A percentile compares a stretch with the other conserved stretches of the same genome.
Evolutionary conservation across 176 grass and related monocot genomes (phyloP).

Genomic region (Elaeis guineensis): DNA sequence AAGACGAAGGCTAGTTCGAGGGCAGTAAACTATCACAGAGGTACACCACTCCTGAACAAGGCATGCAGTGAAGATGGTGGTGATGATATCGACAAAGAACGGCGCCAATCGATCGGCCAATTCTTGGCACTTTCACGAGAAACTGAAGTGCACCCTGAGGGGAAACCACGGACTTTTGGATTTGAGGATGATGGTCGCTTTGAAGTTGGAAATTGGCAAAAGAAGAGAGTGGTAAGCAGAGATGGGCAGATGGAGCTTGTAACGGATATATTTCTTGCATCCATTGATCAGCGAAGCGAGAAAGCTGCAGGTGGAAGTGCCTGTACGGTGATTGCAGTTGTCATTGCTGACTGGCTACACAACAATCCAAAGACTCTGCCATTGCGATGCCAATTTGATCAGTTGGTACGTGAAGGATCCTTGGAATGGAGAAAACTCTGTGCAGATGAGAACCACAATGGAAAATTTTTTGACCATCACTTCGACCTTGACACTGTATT

Average conservation of each 20-base stretch:
- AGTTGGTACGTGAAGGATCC: constrained; percentile 72
- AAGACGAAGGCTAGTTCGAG: constrained; percentile 48
- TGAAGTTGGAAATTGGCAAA: constrained; percentile 80
- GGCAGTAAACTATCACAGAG: constrained; percentile 34
- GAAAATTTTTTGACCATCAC: constrained; percentile 65
- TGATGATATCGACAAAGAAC: constrained; percentile 82
- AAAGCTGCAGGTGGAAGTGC: constrained; percentile 70
- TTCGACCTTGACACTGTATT: constrained; percentile 97
- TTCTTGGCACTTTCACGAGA: constrained; percentile 18
- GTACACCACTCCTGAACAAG: constrained; percentile 74
- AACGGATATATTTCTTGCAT: constrained; percentile 75
- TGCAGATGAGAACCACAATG: constrained; percentile 30
- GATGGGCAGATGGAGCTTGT: constrained; percentile 66
- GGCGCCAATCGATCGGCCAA: constrained; percentile 31
- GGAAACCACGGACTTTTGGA: constrained; percentile 32
- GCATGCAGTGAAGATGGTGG: constrained; percentile 66
- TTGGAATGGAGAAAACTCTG: constrained; percentile 83
- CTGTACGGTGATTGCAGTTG: constrained; percentile 65
- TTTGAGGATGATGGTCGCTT: constrained; percentile 65
- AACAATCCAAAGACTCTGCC: constrained; percentile 54
- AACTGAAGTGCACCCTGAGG: constrained; percentile 21
- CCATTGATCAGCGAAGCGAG: constrained; percentile 92
- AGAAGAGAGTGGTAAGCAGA: constrained; percentile 49
- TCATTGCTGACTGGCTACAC: constrained; percentile 91
- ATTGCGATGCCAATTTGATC: constrained; percentile 60